phyloP scores from a whole-genome alignment of 2,329 filamentous ascomycete genomes.

The Fusarium tjaetaba region DNA sequence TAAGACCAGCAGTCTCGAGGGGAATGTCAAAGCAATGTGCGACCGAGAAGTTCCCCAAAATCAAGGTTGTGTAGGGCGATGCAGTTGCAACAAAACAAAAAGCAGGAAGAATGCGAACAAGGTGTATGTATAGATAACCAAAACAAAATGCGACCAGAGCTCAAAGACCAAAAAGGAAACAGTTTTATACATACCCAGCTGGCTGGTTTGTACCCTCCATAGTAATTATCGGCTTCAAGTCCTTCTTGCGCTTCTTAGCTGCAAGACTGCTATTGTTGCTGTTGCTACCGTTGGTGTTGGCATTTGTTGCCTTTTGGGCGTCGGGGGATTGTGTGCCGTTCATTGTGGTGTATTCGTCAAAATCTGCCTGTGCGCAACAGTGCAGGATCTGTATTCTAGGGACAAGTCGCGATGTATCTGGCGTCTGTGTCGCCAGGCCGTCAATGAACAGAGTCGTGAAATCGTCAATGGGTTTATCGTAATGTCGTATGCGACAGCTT shows the following conservation, averaged over 20 bases:
- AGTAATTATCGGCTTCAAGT: constrained; percentile 80
- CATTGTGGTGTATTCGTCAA: constrained; percentile 30
- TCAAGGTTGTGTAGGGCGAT: background rate
- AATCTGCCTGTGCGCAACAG: constrained; percentile 13
- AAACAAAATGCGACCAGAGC: background rate
- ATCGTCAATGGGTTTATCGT: constrained; percentile 12
- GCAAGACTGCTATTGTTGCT: constrained; percentile 43
- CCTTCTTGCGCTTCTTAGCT: constrained; percentile 79
- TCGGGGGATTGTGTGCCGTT: constrained; percentile 46
- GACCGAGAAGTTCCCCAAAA: background rate
- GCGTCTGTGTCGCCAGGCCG: constrained; percentile 12
- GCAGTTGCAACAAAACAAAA: background rate
- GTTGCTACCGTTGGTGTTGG: constrained; percentile 44
- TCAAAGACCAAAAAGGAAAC: constrained; percentile 2
- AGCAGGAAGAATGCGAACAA: background rate
- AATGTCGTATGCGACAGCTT: constrained; percentile 24
- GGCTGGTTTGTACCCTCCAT: constrained; percentile 62
- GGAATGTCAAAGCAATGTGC: background rate
- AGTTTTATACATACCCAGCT: constrained; percentile 50
- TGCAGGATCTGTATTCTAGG: background rate
- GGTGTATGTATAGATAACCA: background rate
- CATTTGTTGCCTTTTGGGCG: constrained; percentile 45
- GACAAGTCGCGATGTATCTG: background rate
- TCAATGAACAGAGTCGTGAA: constrained; percentile 23
- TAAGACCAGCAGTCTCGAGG: background rate